Base-by-base conservation (phyloP, 1,284 basidiomycete species). In the Irpex rosettiformis region DNA sequence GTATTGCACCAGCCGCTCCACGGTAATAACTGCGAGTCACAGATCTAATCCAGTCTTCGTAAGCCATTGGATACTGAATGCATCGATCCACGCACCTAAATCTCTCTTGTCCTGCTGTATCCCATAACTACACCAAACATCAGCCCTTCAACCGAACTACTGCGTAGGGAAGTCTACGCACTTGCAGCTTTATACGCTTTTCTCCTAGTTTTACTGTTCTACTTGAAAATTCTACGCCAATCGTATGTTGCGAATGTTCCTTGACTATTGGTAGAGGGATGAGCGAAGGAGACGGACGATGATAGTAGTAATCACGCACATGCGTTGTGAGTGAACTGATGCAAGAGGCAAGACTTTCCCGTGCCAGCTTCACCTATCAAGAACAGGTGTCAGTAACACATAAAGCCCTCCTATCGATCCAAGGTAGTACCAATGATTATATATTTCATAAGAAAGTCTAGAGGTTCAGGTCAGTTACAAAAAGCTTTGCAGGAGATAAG, bases 371-470 rank as follows among this genome's bases (percentile, higher is more conserved):
- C 96, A 65, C 95, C 95, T 96, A 43, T 7, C 33, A 21, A 28
- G 45, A 29, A 49, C 16, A 24, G 48, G 28, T 30, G 30, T 25
- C 42, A 47, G 28, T 25, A 45, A 3, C 24, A 22, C 27, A 21
- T 52, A 8, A 13, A 57, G 2, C 18, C 25, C 2, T 3, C n/a
- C n/a, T 6, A 42, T 16, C 30, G 8, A 45, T 13, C n/a, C 18
- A 40, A 58, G 56, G 56, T 25, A 79, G 56, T 67, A 93, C 94
- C 95, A 67, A 98, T 94, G 66, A 98, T 86, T 70, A 98, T 97
- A 75, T 94, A 94, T 77, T 98, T 98, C 86, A 98, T 91, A 64
- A 98, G 82, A 73, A 96, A 98, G 77, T 98, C 96, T 96, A 71
- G 8, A 25, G 25, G 43, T 37, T 52, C n/a, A n/a, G 33, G 49